Percentiles rank a stretch among this genome's conserved stretches.
These are phyloP conservation scores for Dictyostelium citrinum DNA, from an alignment of 78 protist species.

Conservation along the genomic window DNA sequence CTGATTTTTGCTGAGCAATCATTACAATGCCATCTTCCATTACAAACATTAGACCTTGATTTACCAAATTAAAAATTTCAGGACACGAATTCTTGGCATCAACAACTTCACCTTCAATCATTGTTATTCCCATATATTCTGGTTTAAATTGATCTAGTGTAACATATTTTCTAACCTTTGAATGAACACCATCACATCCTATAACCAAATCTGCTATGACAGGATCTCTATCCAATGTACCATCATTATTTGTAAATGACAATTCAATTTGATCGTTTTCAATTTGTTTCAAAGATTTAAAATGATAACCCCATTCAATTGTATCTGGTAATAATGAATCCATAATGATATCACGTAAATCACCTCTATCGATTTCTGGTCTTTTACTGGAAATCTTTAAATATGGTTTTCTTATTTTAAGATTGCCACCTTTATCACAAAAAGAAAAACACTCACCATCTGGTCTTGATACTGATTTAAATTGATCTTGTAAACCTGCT, in stretches of 20 bases:
- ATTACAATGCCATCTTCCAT: not conserved
- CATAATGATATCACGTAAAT: conserved; percentile 17
- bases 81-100: not conserved
- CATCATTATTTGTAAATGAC: not conserved
- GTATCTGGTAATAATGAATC: conserved; percentile 5
- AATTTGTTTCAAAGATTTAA: not conserved
- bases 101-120: not conserved
- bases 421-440: not conserved
- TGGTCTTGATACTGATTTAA: not conserved
- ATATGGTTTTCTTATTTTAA: not conserved
- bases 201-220: conserved; percentile 6
- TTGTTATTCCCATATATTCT: conserved; percentile 15
- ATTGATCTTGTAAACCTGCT: not conserved
- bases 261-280: not conserved
- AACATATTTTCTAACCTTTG: conserved; percentile 31
- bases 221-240: not conserved
- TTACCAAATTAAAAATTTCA: not conserved
- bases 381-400: not conserved
- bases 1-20: not conserved
- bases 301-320: conserved; percentile 26
- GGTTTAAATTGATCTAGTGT: not conserved
- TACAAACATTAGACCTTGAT: not conserved
- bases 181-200: conserved; percentile 52
- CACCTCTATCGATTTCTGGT: conserved; percentile 68
- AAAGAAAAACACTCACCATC: not conserved